phyloP scores from a whole-genome alignment of 352 stramenopile genomes.

The Peronospora belbahrii region DNA sequence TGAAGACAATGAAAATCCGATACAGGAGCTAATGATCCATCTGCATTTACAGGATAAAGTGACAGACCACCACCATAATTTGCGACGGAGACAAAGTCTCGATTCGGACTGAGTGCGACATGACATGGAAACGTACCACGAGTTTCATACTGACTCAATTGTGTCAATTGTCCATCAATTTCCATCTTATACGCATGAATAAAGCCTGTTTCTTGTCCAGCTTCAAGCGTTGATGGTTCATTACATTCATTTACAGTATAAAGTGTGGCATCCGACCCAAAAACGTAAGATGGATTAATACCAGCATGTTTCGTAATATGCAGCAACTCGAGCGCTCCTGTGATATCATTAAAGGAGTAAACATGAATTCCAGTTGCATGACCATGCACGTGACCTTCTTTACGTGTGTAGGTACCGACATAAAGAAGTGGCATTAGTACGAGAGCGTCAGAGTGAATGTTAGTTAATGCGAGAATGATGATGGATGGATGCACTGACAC shows the following conservation, averaged over 20 bases:
- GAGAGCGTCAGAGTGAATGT: no score
- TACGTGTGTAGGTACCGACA: conserved; percentile 80
- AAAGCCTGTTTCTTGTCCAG: conserved; percentile 43
- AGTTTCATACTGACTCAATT: conserved; percentile 48
- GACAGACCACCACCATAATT: conserved; percentile 70
- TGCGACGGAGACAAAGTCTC: conserved; percentile 50
- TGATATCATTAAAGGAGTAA: conserved; percentile 48
- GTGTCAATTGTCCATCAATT: conserved; percentile 27
- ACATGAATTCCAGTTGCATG: conserved; percentile 67
- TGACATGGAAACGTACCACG: conserved; percentile 55
- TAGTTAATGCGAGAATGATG: no score
- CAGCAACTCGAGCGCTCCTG: conserved; percentile 40
- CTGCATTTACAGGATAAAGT: conserved; percentile 45
- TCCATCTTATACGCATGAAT: conserved; percentile 47
- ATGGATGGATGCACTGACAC: no score
- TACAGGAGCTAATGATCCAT: conserved; percentile 41
- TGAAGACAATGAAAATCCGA: conserved; percentile 42
- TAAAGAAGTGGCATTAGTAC: conserved; percentile 57
- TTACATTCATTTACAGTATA: conserved; percentile 72
- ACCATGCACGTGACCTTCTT: conserved; percentile 68
- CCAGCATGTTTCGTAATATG: conserved; percentile 38
- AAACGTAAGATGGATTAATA: conserved; percentile 69
- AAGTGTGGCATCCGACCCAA: conserved; percentile 29
- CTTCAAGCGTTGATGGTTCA: conserved; percentile 25
- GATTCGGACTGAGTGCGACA: conserved; percentile 35